Evolutionary conservation across 2,329 filamentous ascomycete genomes (phyloP), one percentile per base, ranked within the genome.

Genomic region (Colletotrichum karsti): DNA sequence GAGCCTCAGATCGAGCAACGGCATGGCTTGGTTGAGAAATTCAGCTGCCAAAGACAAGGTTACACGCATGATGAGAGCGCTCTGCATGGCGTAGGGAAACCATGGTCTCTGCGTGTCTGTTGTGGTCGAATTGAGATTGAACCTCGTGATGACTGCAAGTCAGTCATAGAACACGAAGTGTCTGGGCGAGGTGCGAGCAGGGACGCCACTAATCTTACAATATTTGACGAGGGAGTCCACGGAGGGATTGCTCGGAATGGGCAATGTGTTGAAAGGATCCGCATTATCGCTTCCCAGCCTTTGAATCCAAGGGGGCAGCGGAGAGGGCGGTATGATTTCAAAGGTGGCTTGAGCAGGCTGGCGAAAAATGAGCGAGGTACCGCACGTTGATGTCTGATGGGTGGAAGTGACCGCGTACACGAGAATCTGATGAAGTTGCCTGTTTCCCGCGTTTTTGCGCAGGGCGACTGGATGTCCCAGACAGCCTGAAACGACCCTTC

Each of bases 61-160:
- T 10, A 59, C 64, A 18, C 68, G 70, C 68, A 71, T 53, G 60
- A 71, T 57, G 30, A 71, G 46, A 7, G 60, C 37, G 54, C 64
- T 71, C 57, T 69, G 68, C 70, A 70, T 71, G 42, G 70, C 70
- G 13, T 70, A 70, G 4, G 68, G 70, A 18, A 71, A 70, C 68
- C 70, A 70, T 28, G 70, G 70, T 24, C 69, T 48, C 35, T 70
- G 63, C 22, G 28, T 61, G 15, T 71, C 69, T 9, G 35, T 46
- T 3, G 63, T 64, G 5, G 69, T 71, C 5, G 68, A 64, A n/a
- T 63, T 63, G 30, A 70, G 56, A 22, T 61, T 70, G 42, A 69
- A 71, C 28, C 70, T 70, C 9, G 65, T 71, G 24, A 63, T 51
- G 54, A 71, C 70, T 71, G 33, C 12, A 42, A 18, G 58, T 69